Evolutionary conservation across 2,329 filamentous ascomycete species (phyloP), one percentile per base, ranked within the genome.

Genomic region (Arthrobotrys entomopaga): DNA sequence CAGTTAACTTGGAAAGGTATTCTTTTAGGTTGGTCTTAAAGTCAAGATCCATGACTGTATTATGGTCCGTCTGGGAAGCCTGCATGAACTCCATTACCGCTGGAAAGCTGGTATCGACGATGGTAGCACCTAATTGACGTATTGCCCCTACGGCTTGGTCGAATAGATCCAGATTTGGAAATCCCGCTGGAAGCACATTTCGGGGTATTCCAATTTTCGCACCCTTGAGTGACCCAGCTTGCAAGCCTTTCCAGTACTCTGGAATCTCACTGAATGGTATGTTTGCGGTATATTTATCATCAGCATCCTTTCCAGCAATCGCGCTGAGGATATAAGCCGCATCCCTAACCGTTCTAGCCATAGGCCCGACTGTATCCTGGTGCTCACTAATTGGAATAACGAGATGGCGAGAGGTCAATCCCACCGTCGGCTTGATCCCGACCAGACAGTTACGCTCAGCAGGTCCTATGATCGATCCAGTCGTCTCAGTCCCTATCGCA

Each of bases 331-430:
- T 86, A 65, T 88, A 87, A 0, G 86, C 85, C 0, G 89, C 90
- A 78, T 93, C 91, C 16, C 84, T 83, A 4, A 93, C 87, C 0
- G 87, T 91, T 20, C 86, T 86, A 0, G 86, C 89, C 78, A 93
- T 88, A 0, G 85, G 83, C 1, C 90, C 91, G 0, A 92, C 86
- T 0, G 86, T 88, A 78, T 93, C 91, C 77, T 90, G 88, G 77
- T 90, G 87, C 65, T 86, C 82, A 10, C 85, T 86, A 20, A 91
- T 87, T 0, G 90, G 90, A 10, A 92, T 86, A 0, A 91, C 89
- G 3, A 89, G 82, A 71, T 85, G 81, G 13, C 87, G 82, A 0
- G 87, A 88, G 0, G 86, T 90, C 2, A 91, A 82, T 0, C 89
- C 89, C 0, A 90, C 86, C 0, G 88, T 89, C 0, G 89, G 87